Base-by-base conservation (phyloP, 768 basidiomycete species). In the Suillus decipiens region DNA sequence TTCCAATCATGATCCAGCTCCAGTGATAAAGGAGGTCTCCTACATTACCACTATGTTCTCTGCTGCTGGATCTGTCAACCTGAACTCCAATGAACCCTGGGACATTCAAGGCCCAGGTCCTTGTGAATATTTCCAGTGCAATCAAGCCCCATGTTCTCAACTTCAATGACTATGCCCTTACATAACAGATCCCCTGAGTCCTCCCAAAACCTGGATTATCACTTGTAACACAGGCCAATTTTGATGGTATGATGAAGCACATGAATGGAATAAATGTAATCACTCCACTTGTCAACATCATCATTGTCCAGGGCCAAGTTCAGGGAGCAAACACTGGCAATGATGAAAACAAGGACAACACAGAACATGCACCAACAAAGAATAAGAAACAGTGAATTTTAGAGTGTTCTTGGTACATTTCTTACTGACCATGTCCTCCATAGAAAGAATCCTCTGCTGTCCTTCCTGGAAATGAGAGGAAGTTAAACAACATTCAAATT, bases 91-190 rank as follows among this genome's bases (percentile, higher is more conserved):
- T 39, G n/a, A 61, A 39, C 51, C 51, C 14, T 61, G 36, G 31
- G 61, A 61, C 39, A 61, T 51, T 24, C 50, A 61, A 61, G 33
- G 61, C 61, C 5, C 61, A 61, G 17, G 24, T 61, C 11, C 61
- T 61, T 12, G 36, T 51, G 51, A 56, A 43, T 22, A 62, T 62
- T 12, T 33, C 28, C 8, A 22, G 12, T 9, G 36, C 5, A 6
- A 41, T 62, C 36, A 57, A 57, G n/a, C 61, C 54, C 15, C 14
- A 8, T n/a, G 1, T 15, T 11, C 37, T 62, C 31, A 5, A 17
- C 17, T 57, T 57, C 3, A 10, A 62, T 2, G 19, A 62, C 45
- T 62, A 62, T 33, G 31, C 24, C 17, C 51, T 62, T 28, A 41
- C 39, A 19, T 57, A 54, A 28, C 17, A 36, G 2, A 42, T 56